Evolutionary conservation across 768 basidiomycete genomes (phyloP).

Genomic region (Trametes elegans): DNA sequence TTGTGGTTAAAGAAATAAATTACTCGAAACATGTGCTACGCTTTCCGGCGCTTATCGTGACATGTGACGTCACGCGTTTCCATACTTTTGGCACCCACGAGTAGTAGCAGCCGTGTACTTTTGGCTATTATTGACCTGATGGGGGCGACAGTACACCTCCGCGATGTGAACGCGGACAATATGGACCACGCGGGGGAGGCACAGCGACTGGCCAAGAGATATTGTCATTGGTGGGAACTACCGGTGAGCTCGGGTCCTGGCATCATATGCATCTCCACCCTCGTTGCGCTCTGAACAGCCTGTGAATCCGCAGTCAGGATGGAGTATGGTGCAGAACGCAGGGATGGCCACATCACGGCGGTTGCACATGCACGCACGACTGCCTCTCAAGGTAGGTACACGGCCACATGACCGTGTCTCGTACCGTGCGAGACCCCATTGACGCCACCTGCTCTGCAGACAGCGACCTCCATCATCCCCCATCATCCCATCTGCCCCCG

Average conservation of each 20-base stretch:
- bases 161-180: too few species aligned
- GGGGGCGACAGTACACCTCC: too few species aligned
- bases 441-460: not conserved
- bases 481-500: not conserved
- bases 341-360: not conserved
- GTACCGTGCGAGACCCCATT: not conserved
- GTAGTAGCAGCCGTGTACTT: too few species aligned
- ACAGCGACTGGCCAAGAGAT: too few species aligned
- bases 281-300: not conserved
- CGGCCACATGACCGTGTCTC: not conserved
- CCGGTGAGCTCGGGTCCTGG: not conserved
- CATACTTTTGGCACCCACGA: too few species aligned
- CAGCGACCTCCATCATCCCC: slow-evolving; percentile 2
- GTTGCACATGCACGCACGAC: not conserved
- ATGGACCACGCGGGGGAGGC: too few species aligned
- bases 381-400: not conserved
- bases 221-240: not conserved
- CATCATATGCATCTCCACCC: not conserved
- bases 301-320: not conserved
- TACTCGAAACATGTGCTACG: too few species aligned
- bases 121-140: too few species aligned
- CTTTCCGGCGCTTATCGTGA: too few species aligned
- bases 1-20: too few species aligned
- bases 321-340: not conserved
- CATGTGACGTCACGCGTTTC: too few species aligned